These are phyloP conservation scores for Suhomyces kilbournensis DNA, from an alignment of 805 yeast species.

Conservation along the genomic window DNA sequence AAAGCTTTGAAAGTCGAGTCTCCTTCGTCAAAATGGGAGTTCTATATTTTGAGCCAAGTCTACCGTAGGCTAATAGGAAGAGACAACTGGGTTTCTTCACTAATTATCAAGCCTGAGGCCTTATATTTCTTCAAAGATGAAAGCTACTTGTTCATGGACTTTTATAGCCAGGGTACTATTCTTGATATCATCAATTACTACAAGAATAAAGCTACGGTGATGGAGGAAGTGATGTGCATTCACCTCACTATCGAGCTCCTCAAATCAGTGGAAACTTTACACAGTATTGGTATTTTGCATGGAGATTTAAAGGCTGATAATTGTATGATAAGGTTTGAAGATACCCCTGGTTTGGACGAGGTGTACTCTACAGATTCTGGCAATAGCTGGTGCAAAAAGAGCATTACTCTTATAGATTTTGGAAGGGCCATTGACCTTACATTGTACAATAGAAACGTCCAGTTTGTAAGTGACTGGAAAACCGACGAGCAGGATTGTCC, in stretches of 20 bases:
- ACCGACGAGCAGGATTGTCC: slow-evolving; percentile 70
- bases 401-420: slow-evolving; percentile 71
- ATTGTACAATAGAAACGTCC: slow-evolving; percentile 45
- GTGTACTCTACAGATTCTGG: slow-evolving; percentile 32
- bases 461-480: slow-evolving; percentile 59
- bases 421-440: slow-evolving; percentile 75
- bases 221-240: slow-evolving; percentile 63
- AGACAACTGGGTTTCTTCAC: background rate
- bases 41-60: slow-evolving; percentile 62
- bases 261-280: slow-evolving; percentile 58
- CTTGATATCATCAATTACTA: slow-evolving; percentile 61
- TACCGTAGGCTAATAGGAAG: slow-evolving; percentile 40
- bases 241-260: slow-evolving; percentile 66
- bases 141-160: slow-evolving; percentile 63
- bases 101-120: slow-evolving; percentile 48
- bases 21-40: slow-evolving; percentile 79
- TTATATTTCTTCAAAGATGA: slow-evolving; percentile 63
- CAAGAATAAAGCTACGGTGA: slow-evolving; percentile 16
- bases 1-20: slow-evolving; percentile 72
- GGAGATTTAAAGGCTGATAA: slow-evolving; percentile 87
- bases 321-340: slow-evolving; percentile 65
- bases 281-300: slow-evolving; percentile 65
- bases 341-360: slow-evolving; percentile 12
- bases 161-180: slow-evolving; percentile 67
- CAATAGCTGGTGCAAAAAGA: slow-evolving; percentile 50